Conservation (phyloP, 768 basidiomycete genomes). For the Xerocomellus intermedius region DNA sequence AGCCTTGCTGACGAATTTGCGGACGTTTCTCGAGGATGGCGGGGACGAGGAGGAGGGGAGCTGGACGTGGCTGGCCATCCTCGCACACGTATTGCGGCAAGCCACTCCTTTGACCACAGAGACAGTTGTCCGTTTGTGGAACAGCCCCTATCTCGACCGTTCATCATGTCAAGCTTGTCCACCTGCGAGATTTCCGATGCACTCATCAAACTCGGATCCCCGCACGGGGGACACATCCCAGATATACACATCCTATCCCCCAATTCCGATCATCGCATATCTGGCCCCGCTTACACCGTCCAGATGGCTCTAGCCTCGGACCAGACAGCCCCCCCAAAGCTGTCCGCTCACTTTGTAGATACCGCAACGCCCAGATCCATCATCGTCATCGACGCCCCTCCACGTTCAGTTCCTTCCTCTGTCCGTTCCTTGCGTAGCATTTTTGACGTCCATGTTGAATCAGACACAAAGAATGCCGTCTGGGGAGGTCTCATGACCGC, state of each 20-base stretch:
- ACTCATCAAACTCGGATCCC: slow-evolving; percentile 71
- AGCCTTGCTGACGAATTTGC: slow-evolving; percentile 42
- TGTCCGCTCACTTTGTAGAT: slow-evolving; percentile 79
- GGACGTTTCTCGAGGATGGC: slow-evolving; percentile 11
- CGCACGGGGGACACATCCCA: slow-evolving; percentile 77
- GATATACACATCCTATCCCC: slow-evolving; percentile 59
- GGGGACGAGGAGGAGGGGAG: slow-evolving; percentile 9
- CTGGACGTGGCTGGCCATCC: slow-evolving; percentile 14
- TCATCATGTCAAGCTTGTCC: slow-evolving; percentile 43
- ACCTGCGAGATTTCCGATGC: slow-evolving; percentile 90
- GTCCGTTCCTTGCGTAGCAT: neutral
- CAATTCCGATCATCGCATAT: slow-evolving; percentile 44
- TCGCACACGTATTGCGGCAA: neutral
- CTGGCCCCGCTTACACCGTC: slow-evolving; percentile 86
- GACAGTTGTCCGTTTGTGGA: slow-evolving; percentile 1
- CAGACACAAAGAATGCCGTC: slow-evolving; percentile 75
- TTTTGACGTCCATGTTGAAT: neutral
- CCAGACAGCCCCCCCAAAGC: slow-evolving; percentile 53
- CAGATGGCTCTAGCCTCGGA: slow-evolving; percentile 68
- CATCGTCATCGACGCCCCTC: slow-evolving; percentile 73
- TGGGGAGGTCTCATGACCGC: slow-evolving; percentile 95
- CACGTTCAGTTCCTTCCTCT: slow-evolving; percentile 45
- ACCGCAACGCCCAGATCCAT: slow-evolving; percentile 61
- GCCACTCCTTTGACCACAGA: neutral
- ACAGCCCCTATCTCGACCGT: neutral